Conservation (phyloP, 1,284 basidiomycete genomes). For the Sporisorium reilianum region DNA sequence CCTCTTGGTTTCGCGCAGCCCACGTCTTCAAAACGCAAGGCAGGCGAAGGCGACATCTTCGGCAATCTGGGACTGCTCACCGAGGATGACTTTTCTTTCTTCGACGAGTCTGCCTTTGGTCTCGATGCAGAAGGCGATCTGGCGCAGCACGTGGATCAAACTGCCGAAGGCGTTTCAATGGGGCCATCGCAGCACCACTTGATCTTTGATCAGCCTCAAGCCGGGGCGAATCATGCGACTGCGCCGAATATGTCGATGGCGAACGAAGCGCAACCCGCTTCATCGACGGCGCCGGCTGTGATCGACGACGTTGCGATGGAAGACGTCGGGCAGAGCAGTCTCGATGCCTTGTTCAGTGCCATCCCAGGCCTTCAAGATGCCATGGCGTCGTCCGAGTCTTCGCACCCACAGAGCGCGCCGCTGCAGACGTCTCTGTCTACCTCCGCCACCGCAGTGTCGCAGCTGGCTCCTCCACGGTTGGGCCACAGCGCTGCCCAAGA, state of each 20-base stretch:
- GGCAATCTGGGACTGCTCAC: conserved; percentile 54
- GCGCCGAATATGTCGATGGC: neutral
- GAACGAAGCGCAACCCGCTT: conserved; percentile 5
- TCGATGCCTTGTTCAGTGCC: conserved; percentile 39
- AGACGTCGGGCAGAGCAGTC: conserved; percentile 33
- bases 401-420: conserved; percentile 10
- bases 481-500: conserved; percentile 8
- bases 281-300: neutral
- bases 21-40: conserved; percentile 29
- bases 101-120: conserved; percentile 57
- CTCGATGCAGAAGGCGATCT: conserved; percentile 12
- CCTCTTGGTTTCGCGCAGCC: conserved; percentile 19
- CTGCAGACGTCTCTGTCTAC: neutral
- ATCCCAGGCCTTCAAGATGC: conserved; percentile 42
- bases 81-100: conserved; percentile 66
- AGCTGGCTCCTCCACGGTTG: neutral
- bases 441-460: neutral
- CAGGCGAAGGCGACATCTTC: conserved; percentile 46
- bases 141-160: conserved; percentile 6
- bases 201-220: neutral
- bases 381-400: conserved; percentile 15
- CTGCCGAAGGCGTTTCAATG: neutral
- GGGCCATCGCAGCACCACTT: conserved; percentile 2
- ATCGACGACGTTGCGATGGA: conserved; percentile 36
- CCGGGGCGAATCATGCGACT: neutral